A percentile compares a stretch with the other conserved stretches of the same genome.
These are phyloP conservation scores for Puccinia novopanici DNA, from an alignment of 1,284 basidiomycete genomes.

Conservation along the genomic window DNA sequence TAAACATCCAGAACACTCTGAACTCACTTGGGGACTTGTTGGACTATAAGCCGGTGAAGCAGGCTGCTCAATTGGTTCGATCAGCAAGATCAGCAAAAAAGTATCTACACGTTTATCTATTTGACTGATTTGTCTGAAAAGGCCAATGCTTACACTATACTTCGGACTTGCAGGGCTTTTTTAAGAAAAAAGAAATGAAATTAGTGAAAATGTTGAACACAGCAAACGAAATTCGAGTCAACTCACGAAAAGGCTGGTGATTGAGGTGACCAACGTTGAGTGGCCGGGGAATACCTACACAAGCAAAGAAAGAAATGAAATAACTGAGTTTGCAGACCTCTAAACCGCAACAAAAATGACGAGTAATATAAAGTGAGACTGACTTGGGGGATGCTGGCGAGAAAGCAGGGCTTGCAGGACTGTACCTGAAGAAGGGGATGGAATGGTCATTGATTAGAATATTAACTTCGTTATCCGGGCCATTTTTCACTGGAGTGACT, in stretches of 20 bases:
- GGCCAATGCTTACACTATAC: slow-evolving; percentile 52
- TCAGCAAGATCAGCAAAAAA: background rate
- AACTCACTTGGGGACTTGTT: slow-evolving; percentile 50
- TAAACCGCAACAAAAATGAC: background rate
- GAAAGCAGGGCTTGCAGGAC: slow-evolving; percentile 50
- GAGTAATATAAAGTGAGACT: background rate
- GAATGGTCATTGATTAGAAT: slow-evolving; percentile 67
- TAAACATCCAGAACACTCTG: slow-evolving; percentile 52
- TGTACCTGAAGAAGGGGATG: slow-evolving; percentile 25
- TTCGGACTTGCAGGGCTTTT: slow-evolving; percentile 50
- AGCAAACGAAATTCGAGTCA: background rate
- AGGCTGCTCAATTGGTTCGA: slow-evolving; percentile 62
- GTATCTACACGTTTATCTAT: slow-evolving; percentile 39
- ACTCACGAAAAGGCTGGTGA: slow-evolving; percentile 51
- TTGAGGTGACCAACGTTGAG: slow-evolving; percentile 51
- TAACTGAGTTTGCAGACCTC: background rate
- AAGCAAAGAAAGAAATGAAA: background rate
- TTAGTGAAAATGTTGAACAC: background rate
- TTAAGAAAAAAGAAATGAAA: slow-evolving; percentile 3
- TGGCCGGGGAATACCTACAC: slow-evolving; percentile 44
- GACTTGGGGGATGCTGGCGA: slow-evolving; percentile 52
- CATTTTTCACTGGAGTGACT: slow-evolving; percentile 61
- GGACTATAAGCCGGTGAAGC: slow-evolving; percentile 56
- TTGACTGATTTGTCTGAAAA: background rate
- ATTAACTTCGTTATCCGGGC: slow-evolving; percentile 60